These are phyloP conservation scores for Talaromyces sp. DNA, from an alignment of 2,329 filamentous ascomycete genomes.

Conservation along the genomic window DNA sequence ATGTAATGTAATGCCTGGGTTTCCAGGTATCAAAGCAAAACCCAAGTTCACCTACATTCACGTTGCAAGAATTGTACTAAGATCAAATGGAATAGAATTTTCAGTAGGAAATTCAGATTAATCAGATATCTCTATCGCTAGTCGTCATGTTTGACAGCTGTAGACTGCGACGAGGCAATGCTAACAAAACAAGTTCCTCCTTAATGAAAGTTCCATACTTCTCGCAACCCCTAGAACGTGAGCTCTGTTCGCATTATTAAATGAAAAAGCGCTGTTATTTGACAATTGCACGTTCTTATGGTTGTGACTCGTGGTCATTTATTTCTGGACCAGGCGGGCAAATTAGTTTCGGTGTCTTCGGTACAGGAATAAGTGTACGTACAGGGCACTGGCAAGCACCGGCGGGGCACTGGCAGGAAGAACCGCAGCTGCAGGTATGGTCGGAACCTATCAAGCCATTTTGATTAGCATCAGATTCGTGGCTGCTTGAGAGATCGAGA, in stretches of 20 bases:
- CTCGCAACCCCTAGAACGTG: background rate
- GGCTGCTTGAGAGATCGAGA: background rate
- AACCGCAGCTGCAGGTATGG: constrained; percentile 14
- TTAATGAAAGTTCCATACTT: constrained; percentile 6
- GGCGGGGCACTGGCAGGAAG: constrained; percentile 13
- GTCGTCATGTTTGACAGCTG: background rate
- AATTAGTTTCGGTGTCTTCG: background rate
- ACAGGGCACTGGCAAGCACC: constrained; percentile 12
- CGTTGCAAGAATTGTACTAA: background rate
- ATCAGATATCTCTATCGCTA: background rate
- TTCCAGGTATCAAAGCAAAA: too few species aligned
- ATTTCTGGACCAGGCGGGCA: background rate
- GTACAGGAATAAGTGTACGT: background rate
- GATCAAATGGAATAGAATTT: background rate
- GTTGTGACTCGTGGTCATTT: background rate
- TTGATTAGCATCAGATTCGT: background rate
- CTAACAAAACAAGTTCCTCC: constrained; percentile 2
- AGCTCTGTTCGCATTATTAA: background rate
- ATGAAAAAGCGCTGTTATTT: background rate
- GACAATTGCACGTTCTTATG: background rate
- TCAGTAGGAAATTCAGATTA: background rate
- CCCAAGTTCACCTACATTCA: background rate
- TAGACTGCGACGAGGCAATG: constrained; percentile 4
- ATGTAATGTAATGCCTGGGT: background rate
- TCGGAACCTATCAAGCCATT: constrained; percentile 1